These are phyloP conservation scores for Dinochytrium kinnereticum DNA, from an alignment of 371 early-diverging fungal species.

Conservation along the genomic window DNA sequence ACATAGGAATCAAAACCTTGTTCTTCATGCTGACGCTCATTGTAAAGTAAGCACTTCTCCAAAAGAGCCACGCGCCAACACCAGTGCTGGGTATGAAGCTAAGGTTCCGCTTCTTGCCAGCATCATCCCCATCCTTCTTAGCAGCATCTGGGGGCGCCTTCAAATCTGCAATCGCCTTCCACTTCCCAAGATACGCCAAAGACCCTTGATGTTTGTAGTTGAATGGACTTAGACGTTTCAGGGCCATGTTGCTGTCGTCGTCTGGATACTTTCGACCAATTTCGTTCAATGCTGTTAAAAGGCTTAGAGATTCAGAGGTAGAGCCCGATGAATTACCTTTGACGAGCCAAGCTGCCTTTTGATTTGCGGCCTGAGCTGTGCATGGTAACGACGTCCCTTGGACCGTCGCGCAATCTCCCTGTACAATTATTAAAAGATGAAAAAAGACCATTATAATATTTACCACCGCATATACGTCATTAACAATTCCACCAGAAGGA, in stretches of 20 bases:
- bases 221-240: conserved; percentile 60
- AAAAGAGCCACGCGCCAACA: conserved; percentile 68
- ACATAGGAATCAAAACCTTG: conserved; percentile 65
- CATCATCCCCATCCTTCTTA: not conserved
- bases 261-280: conserved; percentile 12
- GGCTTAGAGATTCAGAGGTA: not conserved
- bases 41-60: conserved; percentile 81
- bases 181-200: conserved; percentile 82
- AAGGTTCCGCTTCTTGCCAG: not conserved
- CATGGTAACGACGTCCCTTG: conserved; percentile 69
- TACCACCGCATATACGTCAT: conserved; percentile 71
- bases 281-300: not conserved
- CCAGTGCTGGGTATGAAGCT: conserved; percentile 30
- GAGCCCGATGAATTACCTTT: conserved; percentile 37
- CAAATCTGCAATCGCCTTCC: conserved; percentile 57
- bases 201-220: conserved; percentile 75
- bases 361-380: conserved; percentile 90
- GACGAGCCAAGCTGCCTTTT: conserved; percentile 73
- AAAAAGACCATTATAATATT: not conserved
- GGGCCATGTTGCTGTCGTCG: conserved; percentile 35
- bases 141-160: conserved; percentile 4
- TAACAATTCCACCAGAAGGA: conserved; percentile 55
- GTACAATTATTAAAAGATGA: not conserved
- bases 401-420: conserved; percentile 81
- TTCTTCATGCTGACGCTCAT: conserved; percentile 74